Conservation (phyloP, 1,284 basidiomycete genomes). For the Austroboletus olivaceoglutinosus region DNA sequence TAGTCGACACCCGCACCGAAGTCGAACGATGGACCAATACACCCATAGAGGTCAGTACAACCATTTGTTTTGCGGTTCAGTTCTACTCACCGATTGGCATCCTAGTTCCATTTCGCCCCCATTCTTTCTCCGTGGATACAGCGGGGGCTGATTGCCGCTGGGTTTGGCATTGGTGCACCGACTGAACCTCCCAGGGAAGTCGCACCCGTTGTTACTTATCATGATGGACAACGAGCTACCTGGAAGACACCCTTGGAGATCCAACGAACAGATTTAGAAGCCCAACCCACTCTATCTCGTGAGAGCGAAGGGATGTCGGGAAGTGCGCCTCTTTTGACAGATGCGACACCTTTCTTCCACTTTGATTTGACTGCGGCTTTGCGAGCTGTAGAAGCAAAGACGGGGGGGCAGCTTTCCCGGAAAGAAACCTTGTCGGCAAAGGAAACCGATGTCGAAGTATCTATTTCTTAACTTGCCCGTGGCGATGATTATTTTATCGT, state of each 20-base stretch:
- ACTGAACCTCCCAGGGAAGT: conserved; percentile 57
- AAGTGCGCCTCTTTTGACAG: conserved; percentile 44
- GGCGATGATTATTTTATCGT: no score
- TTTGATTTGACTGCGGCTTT: conserved; percentile 77
- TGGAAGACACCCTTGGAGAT: conserved; percentile 12
- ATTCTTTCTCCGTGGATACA: conserved; percentile 94
- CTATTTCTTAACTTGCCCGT: neutral
- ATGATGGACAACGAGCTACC: conserved; percentile 39
- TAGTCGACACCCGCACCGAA: conserved; percentile 86
- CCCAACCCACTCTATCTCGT: conserved; percentile 19
- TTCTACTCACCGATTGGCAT: conserved; percentile 1
- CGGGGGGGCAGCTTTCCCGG: neutral
- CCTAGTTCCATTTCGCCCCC: conserved; percentile 83
- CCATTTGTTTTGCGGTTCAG: neutral
- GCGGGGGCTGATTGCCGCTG: conserved; percentile 83
- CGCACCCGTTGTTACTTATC: conserved; percentile 68
- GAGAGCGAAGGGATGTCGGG: conserved; percentile 7
- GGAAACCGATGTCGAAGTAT: conserved; percentile 1
- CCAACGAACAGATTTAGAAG: conserved; percentile 36
- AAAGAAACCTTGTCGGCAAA: conserved; percentile 16
- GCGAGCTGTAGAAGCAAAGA: conserved; percentile 56
- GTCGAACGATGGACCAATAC: conserved; percentile 86
- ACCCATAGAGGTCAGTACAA: conserved; percentile 64
- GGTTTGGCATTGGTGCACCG: conserved; percentile 69
- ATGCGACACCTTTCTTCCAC: conserved; percentile 85